Evolutionary conservation across 176 grass and related monocot genomes (phyloP).

Genomic region (Aegilops umbellulata): DNA sequence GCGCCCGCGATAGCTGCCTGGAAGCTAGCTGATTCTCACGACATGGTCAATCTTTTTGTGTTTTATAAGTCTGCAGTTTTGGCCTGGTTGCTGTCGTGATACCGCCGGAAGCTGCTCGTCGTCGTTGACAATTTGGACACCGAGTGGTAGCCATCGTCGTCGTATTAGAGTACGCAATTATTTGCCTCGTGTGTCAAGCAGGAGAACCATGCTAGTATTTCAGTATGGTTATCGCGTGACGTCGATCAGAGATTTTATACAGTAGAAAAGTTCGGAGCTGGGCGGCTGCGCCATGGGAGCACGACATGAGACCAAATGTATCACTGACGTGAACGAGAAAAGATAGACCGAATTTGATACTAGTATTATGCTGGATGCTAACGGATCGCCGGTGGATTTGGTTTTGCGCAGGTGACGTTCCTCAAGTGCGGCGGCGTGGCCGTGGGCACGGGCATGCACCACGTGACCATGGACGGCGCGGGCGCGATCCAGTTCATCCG

Average conservation of each 20-base stretch:
- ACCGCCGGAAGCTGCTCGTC: neutral
- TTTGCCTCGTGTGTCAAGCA: neutral
- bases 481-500: conserved; percentile 67
- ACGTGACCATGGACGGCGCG: conserved; percentile 58
- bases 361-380: neutral
- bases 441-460: conserved; percentile 70
- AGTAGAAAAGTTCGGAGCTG: neutral
- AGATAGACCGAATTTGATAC: too few species aligned
- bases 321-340: too few species aligned
- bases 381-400: neutral
- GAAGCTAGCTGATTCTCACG: neutral
- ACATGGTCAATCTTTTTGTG: neutral
- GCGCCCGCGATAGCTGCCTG: conserved; percentile 1
- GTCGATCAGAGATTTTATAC: neutral
- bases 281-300: too few species aligned
- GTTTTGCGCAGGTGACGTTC: conserved; percentile 55
- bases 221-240: neutral
- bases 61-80: neutral
- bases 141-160: neutral
- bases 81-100: neutral
- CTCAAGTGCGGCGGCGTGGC: conserved; percentile 75
- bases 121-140: conserved; percentile 8
- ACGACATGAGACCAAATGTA: too few species aligned
- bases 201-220: neutral
- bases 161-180: neutral